A percentile compares a stretch with the other conserved stretches of the same genome.
Evolutionary conservation across 73 alveolate genomes (phyloP).

Genomic region (Tetrahymena malaccensis): DNA sequence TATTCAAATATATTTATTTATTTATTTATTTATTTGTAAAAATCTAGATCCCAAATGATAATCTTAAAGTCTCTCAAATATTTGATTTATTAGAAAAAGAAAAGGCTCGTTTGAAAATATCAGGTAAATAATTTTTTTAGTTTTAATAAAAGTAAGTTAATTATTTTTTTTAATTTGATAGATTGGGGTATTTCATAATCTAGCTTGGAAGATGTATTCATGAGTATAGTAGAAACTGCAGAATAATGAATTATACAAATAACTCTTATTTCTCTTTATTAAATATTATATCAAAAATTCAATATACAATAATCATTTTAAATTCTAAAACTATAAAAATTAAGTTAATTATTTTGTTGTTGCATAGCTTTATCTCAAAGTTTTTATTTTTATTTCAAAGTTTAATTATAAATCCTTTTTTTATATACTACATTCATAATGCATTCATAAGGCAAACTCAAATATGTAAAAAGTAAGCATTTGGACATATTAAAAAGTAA

Average conservation of each 20-base stretch:
- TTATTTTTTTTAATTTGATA: not conserved
- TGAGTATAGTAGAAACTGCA: not conserved
- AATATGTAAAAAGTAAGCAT: too few species aligned
- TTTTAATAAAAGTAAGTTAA: not conserved
- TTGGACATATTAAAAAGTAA: too few species aligned
- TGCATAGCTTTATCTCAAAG: not conserved
- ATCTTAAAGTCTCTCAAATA: not conserved
- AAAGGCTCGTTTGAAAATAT: not conserved
- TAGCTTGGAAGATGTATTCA: not conserved
- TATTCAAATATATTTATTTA: too few species aligned
- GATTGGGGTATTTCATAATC: not conserved
- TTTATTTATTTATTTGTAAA: not conserved
- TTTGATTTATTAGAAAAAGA: not conserved
- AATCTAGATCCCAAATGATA: not conserved
- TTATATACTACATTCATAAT: too few species aligned
- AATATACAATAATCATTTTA: not conserved
- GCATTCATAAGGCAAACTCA: too few species aligned
- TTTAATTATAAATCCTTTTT: too few species aligned
- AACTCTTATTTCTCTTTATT: not conserved
- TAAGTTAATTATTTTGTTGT: not conserved
- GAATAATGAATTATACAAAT: not conserved
- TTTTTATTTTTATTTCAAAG: too few species aligned
- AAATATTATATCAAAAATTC: not conserved
- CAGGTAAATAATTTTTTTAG: not conserved
- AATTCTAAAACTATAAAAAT: not conserved